Evolutionary conservation across 2,329 filamentous ascomycete species (phyloP), one percentile per base, ranked within the genome.

Genomic region (Cladosporium cucumerinum): DNA sequence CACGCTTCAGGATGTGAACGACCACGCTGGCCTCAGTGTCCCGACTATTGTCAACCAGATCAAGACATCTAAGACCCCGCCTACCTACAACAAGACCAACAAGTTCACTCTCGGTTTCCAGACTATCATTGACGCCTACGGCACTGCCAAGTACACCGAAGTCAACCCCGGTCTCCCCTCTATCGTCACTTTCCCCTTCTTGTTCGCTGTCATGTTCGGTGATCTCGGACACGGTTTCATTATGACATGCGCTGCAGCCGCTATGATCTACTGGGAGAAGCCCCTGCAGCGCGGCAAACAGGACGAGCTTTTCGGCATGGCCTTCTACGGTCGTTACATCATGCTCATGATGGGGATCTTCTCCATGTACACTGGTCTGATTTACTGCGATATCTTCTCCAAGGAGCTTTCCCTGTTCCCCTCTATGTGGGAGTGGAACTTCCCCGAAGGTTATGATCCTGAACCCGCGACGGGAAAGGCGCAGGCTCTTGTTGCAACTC

Each of bases 191-290:
- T 99, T 99, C 80, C 95, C 96, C n/a, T 99, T 99, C 84, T 84
- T 99, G 68, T 99, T 99, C 76, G 95, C 95, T 58, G 95, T 99
- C 86, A 99, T 99, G 95, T 99, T 99, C 76, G 96, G 95, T 83
- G 95, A 99, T 79, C 89, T 97, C 66, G 96, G 95, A 60, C 95
- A 99, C 75, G 95, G 94, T 70, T 78, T 89, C 69, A 90, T 99
- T 77, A 96, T 99, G 90, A 84, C 94, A 51, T 76, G 87, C 64
- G 91, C 92, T 65, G 91, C 95, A 16, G 74, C 88, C 64, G 92
- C 93, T 65, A 97, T 99, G 93, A 98, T 99, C 72, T 92, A 97
- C 81, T 98, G 89, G 85, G 95, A 99, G 80, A 93, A 92, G 81
- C 88, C 90, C 66, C 83, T 99, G 39, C 76, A 79, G 54, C 84